Percentiles rank a stretch among this genome's conserved stretches.
These are phyloP conservation scores for Vaccinium myrtillus DNA, from an alignment of 148 eudicot genomes.

Conservation along the genomic window DNA sequence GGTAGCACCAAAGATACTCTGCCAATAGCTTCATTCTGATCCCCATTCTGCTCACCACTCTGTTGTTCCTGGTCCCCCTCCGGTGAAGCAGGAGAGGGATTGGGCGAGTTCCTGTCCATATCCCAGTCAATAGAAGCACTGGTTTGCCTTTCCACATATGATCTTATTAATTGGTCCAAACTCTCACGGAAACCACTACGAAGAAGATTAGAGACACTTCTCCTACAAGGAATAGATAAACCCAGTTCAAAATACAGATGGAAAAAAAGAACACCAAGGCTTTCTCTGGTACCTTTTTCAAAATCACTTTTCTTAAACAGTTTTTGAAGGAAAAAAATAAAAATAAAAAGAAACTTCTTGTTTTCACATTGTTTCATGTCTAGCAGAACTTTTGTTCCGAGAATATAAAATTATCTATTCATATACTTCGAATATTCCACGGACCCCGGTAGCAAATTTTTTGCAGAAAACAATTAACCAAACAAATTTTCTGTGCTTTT, in stretches of 20 bases:
- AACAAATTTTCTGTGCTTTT: background rate
- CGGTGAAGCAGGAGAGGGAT: conserved; percentile 56
- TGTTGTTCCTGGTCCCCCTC: conserved; percentile 56
- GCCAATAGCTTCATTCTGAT: conserved; percentile 42
- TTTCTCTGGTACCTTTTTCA: background rate
- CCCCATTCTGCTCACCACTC: conserved; percentile 54
- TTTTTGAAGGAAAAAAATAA: background rate
- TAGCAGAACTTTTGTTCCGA: background rate
- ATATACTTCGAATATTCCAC: background rate
- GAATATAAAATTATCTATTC: background rate
- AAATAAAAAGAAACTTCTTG: background rate
- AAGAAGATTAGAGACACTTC: conserved; percentile 97
- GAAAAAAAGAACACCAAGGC: background rate
- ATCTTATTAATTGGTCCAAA: conserved; percentile 87
- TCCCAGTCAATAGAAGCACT: conserved; percentile 88
- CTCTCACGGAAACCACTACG: conserved; percentile 97
- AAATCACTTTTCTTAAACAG: background rate
- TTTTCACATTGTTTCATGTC: background rate
- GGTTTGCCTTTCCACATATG: conserved; percentile 92
- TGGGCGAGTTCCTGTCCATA: conserved; percentile 68
- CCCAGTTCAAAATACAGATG: background rate
- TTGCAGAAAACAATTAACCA: background rate
- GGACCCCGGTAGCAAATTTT: background rate
- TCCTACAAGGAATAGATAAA: conserved; percentile 40
- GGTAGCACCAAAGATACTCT: conserved; percentile 65